Evolutionary conservation across 495 filamentous ascomycete species (phyloP).

Genomic region (Neurospora tetrasperma): DNA sequence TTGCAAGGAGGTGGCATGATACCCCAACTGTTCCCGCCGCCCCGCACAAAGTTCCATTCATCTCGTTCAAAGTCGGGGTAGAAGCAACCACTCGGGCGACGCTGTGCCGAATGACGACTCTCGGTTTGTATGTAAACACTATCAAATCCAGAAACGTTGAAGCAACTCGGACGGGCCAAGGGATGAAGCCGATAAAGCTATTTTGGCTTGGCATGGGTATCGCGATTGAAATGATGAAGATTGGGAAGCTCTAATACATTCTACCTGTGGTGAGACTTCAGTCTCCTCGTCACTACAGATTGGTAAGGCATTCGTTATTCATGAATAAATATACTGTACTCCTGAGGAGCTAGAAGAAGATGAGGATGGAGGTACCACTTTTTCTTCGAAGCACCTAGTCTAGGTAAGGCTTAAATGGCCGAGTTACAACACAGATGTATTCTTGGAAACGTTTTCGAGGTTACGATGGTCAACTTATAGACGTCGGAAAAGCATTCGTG

Average conservation of each 20-base stretch:
- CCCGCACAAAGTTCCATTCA: neutral
- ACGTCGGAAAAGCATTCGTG: neutral
- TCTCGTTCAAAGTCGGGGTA: neutral
- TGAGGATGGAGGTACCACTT: too few relatives aligned
- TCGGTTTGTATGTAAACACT: neutral
- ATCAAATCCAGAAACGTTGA: neutral
- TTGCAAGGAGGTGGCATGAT: neutral
- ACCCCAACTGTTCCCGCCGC: neutral
- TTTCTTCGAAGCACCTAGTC: too few relatives aligned
- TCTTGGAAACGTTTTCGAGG: too few relatives aligned
- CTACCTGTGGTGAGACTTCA: neutral
- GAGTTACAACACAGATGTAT: too few relatives aligned
- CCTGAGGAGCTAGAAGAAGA: too few relatives aligned
- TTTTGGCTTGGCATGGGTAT: neutral
- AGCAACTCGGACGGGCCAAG: neutral
- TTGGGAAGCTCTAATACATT: neutral
- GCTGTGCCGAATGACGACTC: neutral
- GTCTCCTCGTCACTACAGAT: neutral
- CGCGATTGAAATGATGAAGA: neutral
- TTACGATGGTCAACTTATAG: too few relatives aligned
- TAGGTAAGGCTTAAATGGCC: too few relatives aligned
- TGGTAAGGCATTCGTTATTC: neutral
- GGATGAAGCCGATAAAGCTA: neutral
- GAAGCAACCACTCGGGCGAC: neutral
- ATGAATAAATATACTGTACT: too few relatives aligned